Conservation (phyloP, 2,329 filamentous ascomycete genomes). For the Colletotrichum chrysophilum region DNA sequence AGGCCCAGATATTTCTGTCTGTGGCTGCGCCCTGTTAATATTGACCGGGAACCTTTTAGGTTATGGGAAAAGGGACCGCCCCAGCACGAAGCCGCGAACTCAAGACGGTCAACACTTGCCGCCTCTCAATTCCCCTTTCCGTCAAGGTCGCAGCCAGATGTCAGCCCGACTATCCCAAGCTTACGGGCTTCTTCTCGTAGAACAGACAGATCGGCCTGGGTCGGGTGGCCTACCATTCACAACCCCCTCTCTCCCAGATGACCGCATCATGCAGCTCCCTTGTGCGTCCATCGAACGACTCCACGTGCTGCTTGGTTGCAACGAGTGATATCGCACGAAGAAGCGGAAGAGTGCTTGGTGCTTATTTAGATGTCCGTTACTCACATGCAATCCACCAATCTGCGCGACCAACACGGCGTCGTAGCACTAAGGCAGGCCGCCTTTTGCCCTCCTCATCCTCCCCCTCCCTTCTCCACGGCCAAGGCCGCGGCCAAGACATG, state of each 20-base stretch:
- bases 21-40: background rate
- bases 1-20: background rate
- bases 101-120: background rate
- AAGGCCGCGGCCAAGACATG: slow-evolving; percentile 10
- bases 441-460: background rate
- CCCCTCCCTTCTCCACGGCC: background rate
- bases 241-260: slow-evolving; percentile 5
- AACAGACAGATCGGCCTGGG: background rate
- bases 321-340: background rate
- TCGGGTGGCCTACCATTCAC: slow-evolving; percentile 5
- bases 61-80: background rate
- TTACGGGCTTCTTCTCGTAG: background rate
- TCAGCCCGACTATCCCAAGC: background rate
- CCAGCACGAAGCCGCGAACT: background rate
- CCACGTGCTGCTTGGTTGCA: slow-evolving; percentile 1
- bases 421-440: background rate
- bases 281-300: slow-evolving; percentile 6
- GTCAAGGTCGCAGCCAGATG: background rate
- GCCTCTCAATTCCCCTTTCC: background rate
- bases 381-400: slow-evolving; percentile 2
- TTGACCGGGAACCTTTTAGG: background rate
- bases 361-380: slow-evolving; percentile 14
- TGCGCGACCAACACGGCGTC: background rate
- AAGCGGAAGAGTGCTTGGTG: background rate
- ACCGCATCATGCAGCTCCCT: slow-evolving; percentile 17